These are phyloP conservation scores for Colletotrichum sp. DNA, from an alignment of 2,329 filamentous ascomycete genomes.

Conservation along the genomic window DNA sequence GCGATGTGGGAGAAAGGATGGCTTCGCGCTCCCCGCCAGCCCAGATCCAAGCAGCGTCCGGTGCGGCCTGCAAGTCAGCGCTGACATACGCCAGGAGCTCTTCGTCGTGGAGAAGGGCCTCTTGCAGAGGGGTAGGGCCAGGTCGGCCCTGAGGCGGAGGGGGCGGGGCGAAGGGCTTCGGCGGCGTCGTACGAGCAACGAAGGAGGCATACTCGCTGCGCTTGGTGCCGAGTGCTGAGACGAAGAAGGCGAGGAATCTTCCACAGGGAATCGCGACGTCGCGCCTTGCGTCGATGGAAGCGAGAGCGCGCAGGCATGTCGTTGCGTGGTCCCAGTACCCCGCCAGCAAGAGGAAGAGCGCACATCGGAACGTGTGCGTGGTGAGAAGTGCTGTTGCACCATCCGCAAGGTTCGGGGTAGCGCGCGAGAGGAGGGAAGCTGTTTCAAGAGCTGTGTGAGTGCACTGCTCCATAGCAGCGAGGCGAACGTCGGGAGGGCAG, in stretches of 20 bases:
- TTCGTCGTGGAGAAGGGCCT: constrained; percentile 68
- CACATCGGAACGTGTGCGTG: constrained; percentile 85
- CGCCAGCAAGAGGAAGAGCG: constrained; percentile 78
- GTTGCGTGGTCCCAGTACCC: constrained; percentile 76
- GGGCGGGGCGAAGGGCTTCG: constrained; percentile 31
- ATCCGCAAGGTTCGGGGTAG: constrained; percentile 63
- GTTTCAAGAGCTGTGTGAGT: constrained; percentile 79
- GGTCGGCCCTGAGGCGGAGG: constrained; percentile 24
- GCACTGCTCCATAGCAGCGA: constrained; percentile 79
- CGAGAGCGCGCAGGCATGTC: constrained; percentile 73
- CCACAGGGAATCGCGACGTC: constrained; percentile 81
- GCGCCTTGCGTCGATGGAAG: constrained; percentile 72
- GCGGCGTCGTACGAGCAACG: constrained; percentile 35
- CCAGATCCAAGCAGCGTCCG: constrained; percentile 86
- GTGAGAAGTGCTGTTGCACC: constrained; percentile 78
- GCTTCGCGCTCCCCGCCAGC: constrained; percentile 59
- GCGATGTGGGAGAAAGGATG: constrained; percentile 20
- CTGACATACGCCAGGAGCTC: constrained; percentile 88
- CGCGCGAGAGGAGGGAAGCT: constrained; percentile 73
- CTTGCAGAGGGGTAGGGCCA: constrained; percentile 32
- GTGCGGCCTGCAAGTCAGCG: constrained; percentile 82
- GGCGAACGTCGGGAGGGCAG: constrained; percentile 69
- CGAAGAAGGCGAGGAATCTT: constrained; percentile 81
- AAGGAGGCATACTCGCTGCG: constrained; percentile 50
- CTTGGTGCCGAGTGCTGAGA: constrained; percentile 67